Base-by-base conservation (phyloP, 2,329 filamentous ascomycete species). In the Ramularia collo-cygni region DNA sequence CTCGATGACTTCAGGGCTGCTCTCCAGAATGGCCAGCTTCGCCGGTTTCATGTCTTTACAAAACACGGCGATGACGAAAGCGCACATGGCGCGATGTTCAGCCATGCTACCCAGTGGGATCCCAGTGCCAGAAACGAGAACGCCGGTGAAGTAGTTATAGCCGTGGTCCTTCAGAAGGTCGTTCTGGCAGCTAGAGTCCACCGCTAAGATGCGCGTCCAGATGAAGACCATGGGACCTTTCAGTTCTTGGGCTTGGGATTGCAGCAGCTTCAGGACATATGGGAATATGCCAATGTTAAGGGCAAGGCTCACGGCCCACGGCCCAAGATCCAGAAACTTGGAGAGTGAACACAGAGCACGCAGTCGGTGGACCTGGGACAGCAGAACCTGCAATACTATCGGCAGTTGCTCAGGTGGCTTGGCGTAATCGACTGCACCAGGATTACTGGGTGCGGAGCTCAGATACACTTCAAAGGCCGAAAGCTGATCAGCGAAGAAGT, bases 151-250 rank as follows among this genome's bases (percentile, higher is more conserved):
- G 66, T 98, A 98, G 56, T 87, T 86, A 58, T 95, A 96, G 5
- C 92, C 92, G 55, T 89, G 95, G 59, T 98, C 92, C 64, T 96
- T 96, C 53, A 96, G 79, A 9, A 98, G 71, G 61, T 98, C 92
- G 47, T 82, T 81, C 62, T 98, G 92, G 57, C 92, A 95, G 1
- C 85, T 86, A 44, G 92, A 81, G 58, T 98, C 92, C 4, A 98
- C 92, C 6, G 92, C 92, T 49, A 98, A 77, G 30, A 98, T 87
- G 35, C 92, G 79, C 4, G 92, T 89, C 92, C 92, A 98, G 48
- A 98, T 98, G 63, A 96, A 98, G 4, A 98, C 89, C 92, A 98
- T 96, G 44, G 96, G 89, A 0, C 92, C 90, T 59, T 96, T 96
- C 46, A 98, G 68, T 63, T 98, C 92, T 33, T 87, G 77, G 0